These are phyloP conservation scores for Talaromyces trachyspermus DNA, from an alignment of 495 filamentous ascomycete genomes.

Conservation along the genomic window DNA sequence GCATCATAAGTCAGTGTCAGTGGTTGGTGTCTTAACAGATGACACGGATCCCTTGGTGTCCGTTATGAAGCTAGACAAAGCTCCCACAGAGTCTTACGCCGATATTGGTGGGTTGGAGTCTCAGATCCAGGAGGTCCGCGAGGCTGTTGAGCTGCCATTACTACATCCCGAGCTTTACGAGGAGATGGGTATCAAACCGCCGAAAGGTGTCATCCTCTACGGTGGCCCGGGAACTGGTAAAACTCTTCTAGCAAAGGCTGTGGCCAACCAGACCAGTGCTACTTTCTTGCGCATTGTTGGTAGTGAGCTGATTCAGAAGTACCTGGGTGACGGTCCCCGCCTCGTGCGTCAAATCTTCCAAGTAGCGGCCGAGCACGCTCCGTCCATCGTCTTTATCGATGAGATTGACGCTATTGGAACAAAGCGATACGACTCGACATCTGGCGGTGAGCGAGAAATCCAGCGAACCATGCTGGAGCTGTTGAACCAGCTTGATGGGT, in stretches of 20 bases:
- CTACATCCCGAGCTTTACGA: constrained; percentile 98
- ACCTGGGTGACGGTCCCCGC: constrained; percentile 91
- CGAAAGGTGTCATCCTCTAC: constrained; percentile 99
- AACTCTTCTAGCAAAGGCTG: constrained; percentile 93
- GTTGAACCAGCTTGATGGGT: constrained; percentile 96
- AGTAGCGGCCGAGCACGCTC: constrained; percentile 91
- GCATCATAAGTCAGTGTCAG: constrained; percentile 96
- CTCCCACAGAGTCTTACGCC: constrained; percentile 94
- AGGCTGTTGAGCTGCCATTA: constrained; percentile 92
- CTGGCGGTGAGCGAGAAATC: constrained; percentile 93
- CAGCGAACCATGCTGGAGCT: constrained; percentile 99
- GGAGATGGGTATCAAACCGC: constrained; percentile 99
- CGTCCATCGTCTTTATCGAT: constrained; percentile 98
- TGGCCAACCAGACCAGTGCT: constrained; percentile 96
- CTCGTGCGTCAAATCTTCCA: constrained; percentile 97
- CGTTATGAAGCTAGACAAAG: constrained; percentile 99
- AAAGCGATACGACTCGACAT: constrained; percentile 96
- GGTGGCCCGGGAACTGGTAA: constrained; percentile 96
- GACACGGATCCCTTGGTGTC: constrained; percentile 93
- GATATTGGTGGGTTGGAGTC: constrained; percentile 94
- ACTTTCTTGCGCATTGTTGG: constrained; percentile 98
- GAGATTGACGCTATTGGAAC: constrained; percentile 99
- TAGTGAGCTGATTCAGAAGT: constrained; percentile 98
- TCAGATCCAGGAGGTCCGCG: constrained; percentile 96
- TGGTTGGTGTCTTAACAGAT: constrained; percentile 94